Base-by-base conservation (phyloP, 1,284 basidiomycete species). In the Crocinoboletus sp. region DNA sequence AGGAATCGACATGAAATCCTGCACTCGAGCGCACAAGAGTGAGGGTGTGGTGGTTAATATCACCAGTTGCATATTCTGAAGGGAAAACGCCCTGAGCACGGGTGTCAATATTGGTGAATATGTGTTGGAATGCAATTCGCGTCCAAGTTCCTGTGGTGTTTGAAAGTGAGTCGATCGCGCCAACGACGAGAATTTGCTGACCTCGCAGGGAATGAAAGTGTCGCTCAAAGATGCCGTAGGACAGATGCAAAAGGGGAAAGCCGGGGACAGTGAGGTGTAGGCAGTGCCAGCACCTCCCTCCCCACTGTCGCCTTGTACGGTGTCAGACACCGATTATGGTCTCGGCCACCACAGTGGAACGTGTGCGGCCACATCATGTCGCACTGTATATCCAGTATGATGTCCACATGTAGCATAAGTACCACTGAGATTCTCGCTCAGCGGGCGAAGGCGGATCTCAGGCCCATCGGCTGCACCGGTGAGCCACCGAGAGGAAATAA, bases 61-160 rank as follows among this genome's bases (percentile, higher is more conserved):
- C 13, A 53, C 42, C 13, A 19, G 23, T 38, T 42, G 44, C 42
- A 19, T 23, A 1, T 22, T 39, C 6, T 32, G 37, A 38, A 25
- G 33, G 27, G 50, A 31, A 31, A 20, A 17, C n/a, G 41, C 24
- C 5, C 28, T 27, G 53, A 20, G n/a, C 4, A 22, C 11, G 15
- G 36, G 41, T 8, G 27, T 42, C 15, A 16, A n/a, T n/a, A n/a
- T n/a, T 48, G 22, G 31, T 48, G 29, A 35, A 13, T 41, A 17
- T 12, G 33, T 50, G 32, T 13, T 50, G 45, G 35, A 41, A 19
- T 42, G 43, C 37, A 30, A 30, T 20, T n/a, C n/a, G n/a, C n/a
- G n/a, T 45, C 24, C 19, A 38, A 19, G 38, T 47, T 43, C 28
- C 20, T 59, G 36, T 51, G 45, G 56, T 46, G 36, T 43, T 16